Conservation (phyloP, 1,284 basidiomycete species). For the Anthracocystis walkeri region DNA sequence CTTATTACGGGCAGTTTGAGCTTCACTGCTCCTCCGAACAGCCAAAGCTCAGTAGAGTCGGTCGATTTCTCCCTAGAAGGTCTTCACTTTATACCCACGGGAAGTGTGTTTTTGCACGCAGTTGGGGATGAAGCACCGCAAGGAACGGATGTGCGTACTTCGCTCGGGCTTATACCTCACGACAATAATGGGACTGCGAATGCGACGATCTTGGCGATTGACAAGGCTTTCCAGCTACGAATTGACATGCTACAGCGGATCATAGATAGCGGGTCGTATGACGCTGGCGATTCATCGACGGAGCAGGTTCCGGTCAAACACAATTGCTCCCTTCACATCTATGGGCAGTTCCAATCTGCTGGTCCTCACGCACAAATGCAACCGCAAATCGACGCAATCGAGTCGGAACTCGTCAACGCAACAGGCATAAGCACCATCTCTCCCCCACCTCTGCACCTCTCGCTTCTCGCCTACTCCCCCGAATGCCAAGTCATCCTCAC, state of each 20-base stretch:
- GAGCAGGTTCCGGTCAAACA: conserved; percentile 8
- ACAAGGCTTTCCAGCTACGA: conserved; percentile 59
- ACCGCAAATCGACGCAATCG: conserved; percentile 56
- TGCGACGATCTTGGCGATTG: conserved; percentile 55
- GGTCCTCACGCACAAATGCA: conserved; percentile 31
- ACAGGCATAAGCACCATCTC: conserved; percentile 57
- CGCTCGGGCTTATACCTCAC: conserved; percentile 27
- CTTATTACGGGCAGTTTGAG: conserved; percentile 45
- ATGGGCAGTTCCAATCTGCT: conserved; percentile 61
- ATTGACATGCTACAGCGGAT: conserved; percentile 50
- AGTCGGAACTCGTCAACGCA: conserved; percentile 55
- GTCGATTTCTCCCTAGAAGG: conserved; percentile 60
- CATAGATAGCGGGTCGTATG: conserved; percentile 45
- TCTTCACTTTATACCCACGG: conserved; percentile 42
- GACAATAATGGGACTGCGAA: conserved; percentile 29
- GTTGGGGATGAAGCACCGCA: conserved; percentile 21
- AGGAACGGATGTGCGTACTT: conserved; percentile 36
- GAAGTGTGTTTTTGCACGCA: conserved; percentile 29
- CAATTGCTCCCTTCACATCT: conserved; percentile 67
- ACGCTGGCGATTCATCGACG: background rate
- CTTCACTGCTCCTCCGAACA: conserved; percentile 6
- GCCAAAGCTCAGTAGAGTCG: conserved; percentile 10
- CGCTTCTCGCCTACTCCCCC: conserved; percentile 59
- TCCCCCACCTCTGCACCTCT: conserved; percentile 47
- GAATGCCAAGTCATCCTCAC: conserved; percentile 67